Conservation (phyloP, 495 filamentous ascomycete genomes). For the Penicillium egyptiacum region DNA sequence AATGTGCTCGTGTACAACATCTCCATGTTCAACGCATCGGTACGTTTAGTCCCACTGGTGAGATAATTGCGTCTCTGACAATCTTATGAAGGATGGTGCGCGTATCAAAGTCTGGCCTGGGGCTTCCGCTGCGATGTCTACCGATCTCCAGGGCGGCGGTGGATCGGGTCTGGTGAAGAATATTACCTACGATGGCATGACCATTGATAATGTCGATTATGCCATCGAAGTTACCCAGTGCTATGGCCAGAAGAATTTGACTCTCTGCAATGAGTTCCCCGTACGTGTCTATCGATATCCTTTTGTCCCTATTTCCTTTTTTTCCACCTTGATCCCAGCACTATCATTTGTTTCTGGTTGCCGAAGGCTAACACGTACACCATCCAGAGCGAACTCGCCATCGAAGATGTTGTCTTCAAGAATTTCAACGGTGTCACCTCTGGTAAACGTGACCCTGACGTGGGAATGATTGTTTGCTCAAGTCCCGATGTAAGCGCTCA, state of each 20-base stretch:
- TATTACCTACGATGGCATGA: conserved; percentile 57
- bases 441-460: conserved; percentile 47
- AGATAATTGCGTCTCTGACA: conserved; percentile 9
- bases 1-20: conserved; percentile 66
- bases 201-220: conserved; percentile 60
- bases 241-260: conserved; percentile 63
- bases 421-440: conserved; percentile 58
- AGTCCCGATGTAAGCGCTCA: conserved; percentile 43
- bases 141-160: conserved; percentile 61
- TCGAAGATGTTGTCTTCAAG: conserved; percentile 54
- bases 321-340: neutral
- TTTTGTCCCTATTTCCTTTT: neutral
- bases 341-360: neutral
- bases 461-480: conserved; percentile 58
- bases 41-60: conserved; percentile 15
- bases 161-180: conserved; percentile 55
- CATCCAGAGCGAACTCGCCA: conserved; percentile 53
- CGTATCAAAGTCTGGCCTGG: conserved; percentile 74
- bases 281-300: conserved; percentile 20
- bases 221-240: conserved; percentile 66
- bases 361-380: neutral
- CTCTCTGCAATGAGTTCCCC: conserved; percentile 60
- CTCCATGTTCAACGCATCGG: conserved; percentile 62
- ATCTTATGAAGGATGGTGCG: conserved; percentile 51
- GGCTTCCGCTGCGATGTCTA: conserved; percentile 46